Conservation (phyloP, 257 asterid species). For the Forsythia suspensa region DNA sequence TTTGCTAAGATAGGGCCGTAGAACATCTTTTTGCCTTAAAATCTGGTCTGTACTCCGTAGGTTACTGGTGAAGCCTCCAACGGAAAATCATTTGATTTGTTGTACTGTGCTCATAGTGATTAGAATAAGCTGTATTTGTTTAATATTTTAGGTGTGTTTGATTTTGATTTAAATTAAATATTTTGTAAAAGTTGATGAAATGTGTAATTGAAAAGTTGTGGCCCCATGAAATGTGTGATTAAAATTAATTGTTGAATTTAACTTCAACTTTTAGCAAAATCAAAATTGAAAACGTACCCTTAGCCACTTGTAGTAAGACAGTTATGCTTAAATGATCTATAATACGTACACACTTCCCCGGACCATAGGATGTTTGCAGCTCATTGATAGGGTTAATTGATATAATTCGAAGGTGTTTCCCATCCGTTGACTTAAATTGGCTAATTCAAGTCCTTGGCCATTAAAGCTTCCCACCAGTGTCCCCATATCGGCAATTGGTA, state of each 20-base stretch:
- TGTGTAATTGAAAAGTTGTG: no score
- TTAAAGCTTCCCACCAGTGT: neutral
- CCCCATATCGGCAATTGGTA: neutral
- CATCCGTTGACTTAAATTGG: neutral
- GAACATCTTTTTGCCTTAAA: neutral
- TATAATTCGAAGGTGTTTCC: neutral
- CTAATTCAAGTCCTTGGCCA: neutral
- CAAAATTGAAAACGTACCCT: no score
- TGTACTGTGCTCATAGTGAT: conserved; percentile 2
- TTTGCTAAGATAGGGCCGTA: neutral
- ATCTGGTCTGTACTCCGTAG: neutral
- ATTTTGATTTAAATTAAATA: no score
- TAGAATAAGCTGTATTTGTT: neutral
- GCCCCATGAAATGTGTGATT: no score
- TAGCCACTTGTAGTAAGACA: neutral
- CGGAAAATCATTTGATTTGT: conserved; percentile 10
- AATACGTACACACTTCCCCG: neutral
- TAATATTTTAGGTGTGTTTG: neutral
- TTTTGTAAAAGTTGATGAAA: no score
- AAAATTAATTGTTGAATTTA: no score
- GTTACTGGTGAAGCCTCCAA: neutral
- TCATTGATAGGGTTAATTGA: neutral
- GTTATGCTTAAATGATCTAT: neutral
- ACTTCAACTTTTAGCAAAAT: no score
- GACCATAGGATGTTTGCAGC: neutral